Evolutionary conservation across 345 rosid species (phyloP).

Genomic region (Anacardium occidentale): DNA sequence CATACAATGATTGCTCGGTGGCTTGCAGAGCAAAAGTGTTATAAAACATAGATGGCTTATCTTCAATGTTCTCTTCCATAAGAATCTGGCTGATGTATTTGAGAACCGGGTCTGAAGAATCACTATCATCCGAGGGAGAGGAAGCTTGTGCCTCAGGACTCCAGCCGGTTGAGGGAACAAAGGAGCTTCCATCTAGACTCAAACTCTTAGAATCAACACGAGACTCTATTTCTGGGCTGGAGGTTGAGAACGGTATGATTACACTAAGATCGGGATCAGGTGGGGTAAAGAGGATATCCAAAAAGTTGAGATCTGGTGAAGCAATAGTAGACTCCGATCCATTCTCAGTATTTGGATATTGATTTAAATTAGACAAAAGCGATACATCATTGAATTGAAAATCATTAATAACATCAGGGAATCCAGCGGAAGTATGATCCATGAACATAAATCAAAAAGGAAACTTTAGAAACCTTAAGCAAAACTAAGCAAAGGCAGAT

Average conservation of each 20-base stretch:
- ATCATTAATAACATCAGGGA: conserved; percentile 24
- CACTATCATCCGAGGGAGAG: conserved; percentile 45
- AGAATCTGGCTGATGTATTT: conserved; percentile 58
- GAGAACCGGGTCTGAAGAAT: conserved; percentile 46
- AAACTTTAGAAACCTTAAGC: neutral
- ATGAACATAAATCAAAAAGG: conserved; percentile 10
- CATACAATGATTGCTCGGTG: conserved; percentile 55
- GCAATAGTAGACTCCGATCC: conserved; percentile 31
- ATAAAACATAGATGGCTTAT: conserved; percentile 51
- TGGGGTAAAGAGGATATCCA: conserved; percentile 22
- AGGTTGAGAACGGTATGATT: conserved; percentile 18
- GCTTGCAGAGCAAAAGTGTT: conserved; percentile 56
- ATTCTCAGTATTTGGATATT: conserved; percentile 23
- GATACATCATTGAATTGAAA: conserved; percentile 31
- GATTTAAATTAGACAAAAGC: conserved; percentile 32
- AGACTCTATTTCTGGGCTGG: conserved; percentile 26
- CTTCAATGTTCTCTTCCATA: conserved; percentile 62
- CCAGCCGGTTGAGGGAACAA: conserved; percentile 21
- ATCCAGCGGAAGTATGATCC: conserved; percentile 25
- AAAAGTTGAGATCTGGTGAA: conserved; percentile 16
- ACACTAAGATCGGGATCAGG: conserved; percentile 21
- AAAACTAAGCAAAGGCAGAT: neutral
- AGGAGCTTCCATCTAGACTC: conserved; percentile 30
- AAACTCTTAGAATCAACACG: conserved; percentile 17
- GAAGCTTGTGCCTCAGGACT: conserved; percentile 38